Conservation (phyloP, 140 eudicot species). For the Ambrosia hybrid region DNA sequence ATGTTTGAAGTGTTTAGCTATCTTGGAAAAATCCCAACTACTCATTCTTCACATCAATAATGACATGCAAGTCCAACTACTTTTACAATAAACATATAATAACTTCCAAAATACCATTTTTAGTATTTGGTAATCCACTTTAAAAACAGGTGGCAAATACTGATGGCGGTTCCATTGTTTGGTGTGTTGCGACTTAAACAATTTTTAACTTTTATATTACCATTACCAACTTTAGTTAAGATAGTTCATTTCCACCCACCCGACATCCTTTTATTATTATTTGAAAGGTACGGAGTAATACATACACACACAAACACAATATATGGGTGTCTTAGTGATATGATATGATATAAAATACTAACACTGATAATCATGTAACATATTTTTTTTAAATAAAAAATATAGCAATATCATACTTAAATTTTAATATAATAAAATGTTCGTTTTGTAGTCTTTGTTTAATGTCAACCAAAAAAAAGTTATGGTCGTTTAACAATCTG, state of each 20-base stretch:
- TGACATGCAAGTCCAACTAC: neutral
- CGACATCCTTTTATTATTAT: neutral
- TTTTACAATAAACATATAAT: neutral
- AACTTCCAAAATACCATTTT: conserved; percentile 2
- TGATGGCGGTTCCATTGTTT: conserved; percentile 36
- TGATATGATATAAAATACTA: no score
- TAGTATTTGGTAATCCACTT: conserved; percentile 5
- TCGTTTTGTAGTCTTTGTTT: no score
- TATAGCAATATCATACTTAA: no score
- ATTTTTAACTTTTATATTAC: conserved; percentile 3
- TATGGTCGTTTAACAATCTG: no score
- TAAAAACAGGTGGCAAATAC: conserved; percentile 31
- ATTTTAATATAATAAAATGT: no score
- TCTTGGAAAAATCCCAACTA: neutral
- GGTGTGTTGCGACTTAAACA: neutral
- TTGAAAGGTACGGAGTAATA: neutral
- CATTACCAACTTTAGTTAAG: conserved; percentile 12
- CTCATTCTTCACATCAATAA: neutral
- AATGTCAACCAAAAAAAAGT: no score
- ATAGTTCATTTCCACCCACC: conserved; percentile 9
- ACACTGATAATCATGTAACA: no score
- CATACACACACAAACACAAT: no score
- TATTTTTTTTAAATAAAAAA: no score
- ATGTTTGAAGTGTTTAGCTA: neutral
- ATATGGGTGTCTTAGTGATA: no score